Percentiles rank a stretch among this genome's conserved stretches.
Conservation (phyloP, 1,284 basidiomycete genomes). For the Porogramme epimiltina region DNA sequence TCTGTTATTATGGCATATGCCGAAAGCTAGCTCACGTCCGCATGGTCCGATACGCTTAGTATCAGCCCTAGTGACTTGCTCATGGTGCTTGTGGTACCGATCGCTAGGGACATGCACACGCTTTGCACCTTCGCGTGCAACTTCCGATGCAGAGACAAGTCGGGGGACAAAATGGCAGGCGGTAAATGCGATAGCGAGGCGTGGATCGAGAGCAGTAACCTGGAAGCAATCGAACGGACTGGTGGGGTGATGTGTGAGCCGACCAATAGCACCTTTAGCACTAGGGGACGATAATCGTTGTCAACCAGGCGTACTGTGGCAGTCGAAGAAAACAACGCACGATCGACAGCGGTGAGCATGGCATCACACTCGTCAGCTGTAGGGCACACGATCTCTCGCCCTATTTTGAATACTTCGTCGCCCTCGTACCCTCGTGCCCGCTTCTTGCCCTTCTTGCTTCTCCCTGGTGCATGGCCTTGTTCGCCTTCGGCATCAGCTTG, state of each 20-base stretch:
- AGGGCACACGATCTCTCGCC: slow-evolving; percentile 50
- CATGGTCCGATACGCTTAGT: slow-evolving; percentile 19
- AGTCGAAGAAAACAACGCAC: slow-evolving; percentile 40
- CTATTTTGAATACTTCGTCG: slow-evolving; percentile 72
- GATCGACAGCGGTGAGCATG: slow-evolving; percentile 60
- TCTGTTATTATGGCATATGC: not conserved
- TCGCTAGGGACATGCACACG: slow-evolving; percentile 48
- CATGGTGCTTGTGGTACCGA: slow-evolving; percentile 58
- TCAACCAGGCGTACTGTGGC: not conserved
- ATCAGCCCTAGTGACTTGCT: slow-evolving; percentile 61
- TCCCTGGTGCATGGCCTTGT: slow-evolving; percentile 25
- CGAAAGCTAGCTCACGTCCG: slow-evolving; percentile 18
- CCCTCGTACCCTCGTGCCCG: slow-evolving; percentile 75
- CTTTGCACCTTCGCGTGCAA: slow-evolving; percentile 48
- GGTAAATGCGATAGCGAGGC: slow-evolving; percentile 58
- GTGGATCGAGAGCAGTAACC: slow-evolving; percentile 59
- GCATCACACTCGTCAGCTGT: slow-evolving; percentile 53
- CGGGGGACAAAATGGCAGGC: slow-evolving; percentile 54
- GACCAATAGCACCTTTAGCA: slow-evolving; percentile 43
- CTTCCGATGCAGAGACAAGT: slow-evolving; percentile 48
- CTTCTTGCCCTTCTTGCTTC: slow-evolving; percentile 72
- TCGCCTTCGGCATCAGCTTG: slow-evolving; percentile 28
- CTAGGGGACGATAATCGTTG: slow-evolving; percentile 3
- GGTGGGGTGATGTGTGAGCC: slow-evolving; percentile 50
- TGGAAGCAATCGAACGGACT: slow-evolving; percentile 57